phyloP scores from a whole-genome alignment of 495 filamentous ascomycete genomes.

The Penicillium waksmanii region DNA sequence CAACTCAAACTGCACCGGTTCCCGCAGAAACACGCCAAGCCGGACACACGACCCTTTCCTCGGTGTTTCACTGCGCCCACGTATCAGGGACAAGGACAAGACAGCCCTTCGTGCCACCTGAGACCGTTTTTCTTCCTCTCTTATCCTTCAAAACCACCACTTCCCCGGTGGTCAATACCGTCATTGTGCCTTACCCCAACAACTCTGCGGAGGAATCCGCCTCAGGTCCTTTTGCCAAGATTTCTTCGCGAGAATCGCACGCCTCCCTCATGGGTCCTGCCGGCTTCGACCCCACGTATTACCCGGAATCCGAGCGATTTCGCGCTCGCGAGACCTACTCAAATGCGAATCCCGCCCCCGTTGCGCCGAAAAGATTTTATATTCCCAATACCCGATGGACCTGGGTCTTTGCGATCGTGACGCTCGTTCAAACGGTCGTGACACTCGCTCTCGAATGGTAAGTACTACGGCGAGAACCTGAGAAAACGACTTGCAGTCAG shows the following conservation, averaged over 20 bases:
- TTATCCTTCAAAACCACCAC: slow-evolving; percentile 1
- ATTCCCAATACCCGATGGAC: slow-evolving; percentile 83
- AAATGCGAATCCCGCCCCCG: slow-evolving; percentile 40
- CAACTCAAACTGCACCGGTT: background rate
- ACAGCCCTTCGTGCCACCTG: slow-evolving; percentile 15
- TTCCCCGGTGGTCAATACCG: slow-evolving; percentile 37
- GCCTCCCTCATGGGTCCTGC: slow-evolving; percentile 70
- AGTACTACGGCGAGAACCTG: slow-evolving; percentile 36
- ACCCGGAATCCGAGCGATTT: slow-evolving; percentile 51
- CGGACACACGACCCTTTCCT: slow-evolving; percentile 25
- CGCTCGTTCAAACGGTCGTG: slow-evolving; percentile 75
- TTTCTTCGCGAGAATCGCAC: slow-evolving; percentile 62
- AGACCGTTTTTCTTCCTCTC: slow-evolving; percentile 11
- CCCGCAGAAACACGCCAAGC: slow-evolving; percentile 26
- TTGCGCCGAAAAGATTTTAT: slow-evolving; percentile 56
- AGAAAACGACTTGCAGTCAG: background rate
- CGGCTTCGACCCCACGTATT: slow-evolving; percentile 56
- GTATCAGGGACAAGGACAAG: slow-evolving; percentile 20
- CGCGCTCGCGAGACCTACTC: slow-evolving; percentile 60
- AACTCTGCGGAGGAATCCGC: slow-evolving; percentile 39
- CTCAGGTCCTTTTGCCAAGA: slow-evolving; percentile 57
- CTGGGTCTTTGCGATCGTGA: slow-evolving; percentile 77
- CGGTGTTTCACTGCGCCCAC: slow-evolving; percentile 18
- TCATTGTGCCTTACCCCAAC: slow-evolving; percentile 43
- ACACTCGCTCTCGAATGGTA: slow-evolving; percentile 86